A percentile compares a stretch with the other conserved stretches of the same genome.
phyloP scores from a whole-genome alignment of 306 rosid genomes.

The Cicer cuneatum region DNA sequence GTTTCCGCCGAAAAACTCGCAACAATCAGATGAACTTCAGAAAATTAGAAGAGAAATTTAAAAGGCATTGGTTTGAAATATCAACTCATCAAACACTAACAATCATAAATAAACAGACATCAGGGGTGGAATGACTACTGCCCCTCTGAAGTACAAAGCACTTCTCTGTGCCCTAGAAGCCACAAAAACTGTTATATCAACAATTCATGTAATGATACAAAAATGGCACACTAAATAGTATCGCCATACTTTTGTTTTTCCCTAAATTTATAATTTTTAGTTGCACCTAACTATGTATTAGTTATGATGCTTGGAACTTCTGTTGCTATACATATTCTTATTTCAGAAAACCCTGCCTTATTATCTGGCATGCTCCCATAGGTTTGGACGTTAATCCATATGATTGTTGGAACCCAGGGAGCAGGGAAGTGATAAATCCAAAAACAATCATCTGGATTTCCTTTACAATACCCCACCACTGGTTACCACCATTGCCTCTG shows the following conservation, averaged over 20 bases:
- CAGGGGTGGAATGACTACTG: background rate
- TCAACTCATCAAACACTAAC: conserved; percentile 26
- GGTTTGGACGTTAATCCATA: conserved; percentile 54
- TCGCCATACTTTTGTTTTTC: conserved; percentile 37
- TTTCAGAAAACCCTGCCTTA: conserved; percentile 32
- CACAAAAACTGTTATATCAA: conserved; percentile 47
- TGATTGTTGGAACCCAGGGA: conserved; percentile 95
- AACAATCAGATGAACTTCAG: conserved; percentile 9
- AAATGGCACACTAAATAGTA: conserved; percentile 47
- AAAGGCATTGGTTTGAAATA: background rate
- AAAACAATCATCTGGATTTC: conserved; percentile 96
- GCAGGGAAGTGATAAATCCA: conserved; percentile 91
- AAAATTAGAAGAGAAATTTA: background rate
- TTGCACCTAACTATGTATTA: conserved; percentile 45
- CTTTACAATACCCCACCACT: conserved; percentile 91
- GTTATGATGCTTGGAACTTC: conserved; percentile 43
- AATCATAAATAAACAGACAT: conserved; percentile 2
- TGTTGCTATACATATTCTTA: conserved; percentile 45
- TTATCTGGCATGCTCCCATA: conserved; percentile 21
- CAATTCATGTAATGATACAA: conserved; percentile 45
- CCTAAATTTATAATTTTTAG: conserved; percentile 16
- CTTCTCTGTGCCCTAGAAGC: conserved; percentile 3
- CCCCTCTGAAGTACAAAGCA: conserved; percentile 21
- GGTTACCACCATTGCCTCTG: conserved; percentile 70
- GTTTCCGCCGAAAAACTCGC: background rate